phyloP scores from a whole-genome alignment of 441 rosid species.

The Geranium incanum region DNA sequence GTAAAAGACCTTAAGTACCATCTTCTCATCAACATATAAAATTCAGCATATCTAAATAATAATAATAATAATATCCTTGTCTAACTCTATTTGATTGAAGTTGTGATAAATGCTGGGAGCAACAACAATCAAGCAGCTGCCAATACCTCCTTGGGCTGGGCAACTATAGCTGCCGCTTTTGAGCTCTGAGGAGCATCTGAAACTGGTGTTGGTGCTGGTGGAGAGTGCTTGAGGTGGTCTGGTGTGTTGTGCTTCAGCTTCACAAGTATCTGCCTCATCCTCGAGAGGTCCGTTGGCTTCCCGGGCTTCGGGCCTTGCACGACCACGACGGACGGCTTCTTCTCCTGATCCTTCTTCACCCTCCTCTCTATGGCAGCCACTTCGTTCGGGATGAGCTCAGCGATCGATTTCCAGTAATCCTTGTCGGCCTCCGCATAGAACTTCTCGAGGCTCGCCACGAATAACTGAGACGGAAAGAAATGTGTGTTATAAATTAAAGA shows the following conservation, averaged over 20 bases:
- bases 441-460: slow-evolving; percentile 47
- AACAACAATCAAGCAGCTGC: slow-evolving; percentile 34
- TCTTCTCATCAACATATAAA: no score
- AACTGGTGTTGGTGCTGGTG: slow-evolving; percentile 36
- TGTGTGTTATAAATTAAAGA: background rate
- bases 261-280: slow-evolving; percentile 67
- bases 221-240: slow-evolving; percentile 50
- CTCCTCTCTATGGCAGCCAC: slow-evolving; percentile 58
- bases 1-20: no score
- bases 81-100: no score
- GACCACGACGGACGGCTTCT: slow-evolving; percentile 49
- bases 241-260: slow-evolving; percentile 74
- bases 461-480: slow-evolving; percentile 31
- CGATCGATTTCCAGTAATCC: slow-evolving; percentile 82
- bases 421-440: slow-evolving; percentile 67
- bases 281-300: slow-evolving; percentile 71
- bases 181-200: slow-evolving; percentile 27
- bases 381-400: slow-evolving; percentile 78
- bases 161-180: slow-evolving; percentile 18
- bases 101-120: no score
- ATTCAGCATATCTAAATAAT: no score
- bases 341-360: slow-evolving; percentile 56
- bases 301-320: slow-evolving; percentile 87
- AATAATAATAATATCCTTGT: no score
- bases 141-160: slow-evolving; percentile 31